Evolutionary conservation across 2,329 filamentous ascomycete species (phyloP), one percentile per base, ranked within the genome.

Genomic region (Nannizziopsis barbatae): DNA sequence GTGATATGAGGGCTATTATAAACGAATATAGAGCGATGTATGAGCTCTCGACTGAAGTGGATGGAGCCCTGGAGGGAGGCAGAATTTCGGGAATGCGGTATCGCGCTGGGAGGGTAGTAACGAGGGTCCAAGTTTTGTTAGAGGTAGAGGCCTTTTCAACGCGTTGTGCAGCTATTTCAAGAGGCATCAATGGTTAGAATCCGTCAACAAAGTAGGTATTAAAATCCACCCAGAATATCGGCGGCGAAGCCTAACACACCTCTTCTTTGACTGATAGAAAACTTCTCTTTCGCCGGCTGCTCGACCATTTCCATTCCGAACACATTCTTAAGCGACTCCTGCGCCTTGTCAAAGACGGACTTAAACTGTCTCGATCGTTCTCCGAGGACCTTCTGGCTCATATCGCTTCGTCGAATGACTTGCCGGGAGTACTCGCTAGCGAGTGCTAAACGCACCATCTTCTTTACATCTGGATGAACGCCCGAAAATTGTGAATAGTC

Each of bases 291-390:
- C 1, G 76, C 72, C 0, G 92, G 88, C 43, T 96, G 72, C 66
- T 95, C 89, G 3, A 79, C 74, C 74, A 98, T 77, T 63, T 89
- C 77, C 88, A 96, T 95, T n/a, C 92, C 92, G 66, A 95, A 96
- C 1, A 81, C 75, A 1, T 70, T 69, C 42, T 75, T 72, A 33
- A 98, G 70, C 55, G 84, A 77, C 31, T 71, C 66, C 63, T 98
- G 90, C 37, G 90, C 86, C 36, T 76, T 71, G 0, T 77, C 76
- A 59, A 95, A 95, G 2, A 95, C 79, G 10, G 69, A 64, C 61
- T 80, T 88, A 64, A 95, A 96, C 32, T 80, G 71, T 30, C 83
- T 74, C 5, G 79, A 70, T 40, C 80, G 75, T 14, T 75, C 70
- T 0, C 84, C 85, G 8, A 95, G 77, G 0, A 94, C 86, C 59